These are phyloP conservation scores for Neospermospora avenae DNA, from an alignment of 2,329 filamentous ascomycete species.

Conservation along the genomic window DNA sequence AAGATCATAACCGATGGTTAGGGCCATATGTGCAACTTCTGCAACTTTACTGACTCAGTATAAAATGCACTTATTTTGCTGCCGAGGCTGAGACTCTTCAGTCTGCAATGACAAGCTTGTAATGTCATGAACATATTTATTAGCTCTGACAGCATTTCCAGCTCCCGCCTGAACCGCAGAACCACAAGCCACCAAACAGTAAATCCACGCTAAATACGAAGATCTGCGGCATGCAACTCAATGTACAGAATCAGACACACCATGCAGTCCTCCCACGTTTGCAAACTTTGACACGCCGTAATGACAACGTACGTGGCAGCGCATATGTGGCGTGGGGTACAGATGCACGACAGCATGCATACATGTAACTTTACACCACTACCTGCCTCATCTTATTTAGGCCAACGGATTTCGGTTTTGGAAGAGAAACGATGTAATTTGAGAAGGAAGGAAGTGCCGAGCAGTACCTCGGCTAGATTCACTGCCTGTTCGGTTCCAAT, in stretches of 20 bases:
- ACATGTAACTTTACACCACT: neutral
- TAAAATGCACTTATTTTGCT: too few species aligned
- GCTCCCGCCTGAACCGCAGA: neutral
- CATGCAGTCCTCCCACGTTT: neutral
- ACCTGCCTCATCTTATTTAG: neutral
- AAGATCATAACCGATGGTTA: too few species aligned
- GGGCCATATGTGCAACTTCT: too few species aligned
- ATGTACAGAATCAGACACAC: neutral
- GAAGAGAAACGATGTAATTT: neutral
- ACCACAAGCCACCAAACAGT: neutral
- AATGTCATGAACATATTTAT: neutral
- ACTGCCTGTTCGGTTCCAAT: neutral
- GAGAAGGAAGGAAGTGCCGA: neutral
- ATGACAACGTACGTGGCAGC: conserved; percentile 4
- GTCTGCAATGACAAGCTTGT: neutral
- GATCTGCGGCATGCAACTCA: neutral
- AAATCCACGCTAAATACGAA: neutral
- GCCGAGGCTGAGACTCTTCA: too few species aligned
- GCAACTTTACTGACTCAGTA: too few species aligned
- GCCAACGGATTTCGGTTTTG: neutral
- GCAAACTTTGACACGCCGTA: neutral
- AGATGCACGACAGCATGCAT: neutral
- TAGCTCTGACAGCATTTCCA: neutral
- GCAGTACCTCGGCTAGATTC: neutral
- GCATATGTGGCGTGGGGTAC: neutral